phyloP scores from a whole-genome alignment of 2,329 filamentous ascomycete genomes.

The Septoria linicola region DNA sequence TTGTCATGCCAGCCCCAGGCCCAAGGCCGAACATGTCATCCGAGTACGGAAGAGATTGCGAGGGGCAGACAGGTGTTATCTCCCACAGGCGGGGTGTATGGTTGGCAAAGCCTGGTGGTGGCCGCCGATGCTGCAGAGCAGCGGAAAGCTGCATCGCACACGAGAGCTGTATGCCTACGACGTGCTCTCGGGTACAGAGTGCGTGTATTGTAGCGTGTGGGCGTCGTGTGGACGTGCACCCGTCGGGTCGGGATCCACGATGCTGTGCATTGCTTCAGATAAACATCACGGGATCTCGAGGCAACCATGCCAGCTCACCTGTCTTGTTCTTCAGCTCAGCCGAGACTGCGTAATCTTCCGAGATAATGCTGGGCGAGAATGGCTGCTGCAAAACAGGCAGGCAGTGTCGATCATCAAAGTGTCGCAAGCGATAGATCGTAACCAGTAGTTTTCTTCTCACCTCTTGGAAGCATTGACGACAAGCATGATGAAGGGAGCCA shows the following conservation, averaged over 20 bases:
- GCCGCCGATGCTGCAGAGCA: conserved; percentile 31
- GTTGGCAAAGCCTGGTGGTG: conserved; percentile 35
- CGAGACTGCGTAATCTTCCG: conserved; percentile 6
- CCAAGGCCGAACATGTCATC: conserved; percentile 30
- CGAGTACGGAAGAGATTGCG: conserved; percentile 27
- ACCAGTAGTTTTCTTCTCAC: conserved; percentile 5
- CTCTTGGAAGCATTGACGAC: neutral
- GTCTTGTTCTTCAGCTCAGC: conserved; percentile 2
- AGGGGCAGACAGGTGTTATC: conserved; percentile 31
- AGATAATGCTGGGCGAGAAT: conserved; percentile 24
- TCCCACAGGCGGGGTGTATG: conserved; percentile 38
- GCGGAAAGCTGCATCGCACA: conserved; percentile 39
- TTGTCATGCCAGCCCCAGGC: conserved; percentile 24
- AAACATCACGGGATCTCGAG: conserved; percentile 20
- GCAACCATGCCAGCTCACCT: conserved; percentile 21
- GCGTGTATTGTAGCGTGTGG: conserved; percentile 17
- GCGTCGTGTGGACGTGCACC: conserved; percentile 9
- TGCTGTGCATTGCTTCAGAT: conserved; percentile 28
- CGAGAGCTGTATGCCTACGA: conserved; percentile 24
- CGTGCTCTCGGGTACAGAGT: conserved; percentile 14
- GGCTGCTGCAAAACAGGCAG: conserved; percentile 11
- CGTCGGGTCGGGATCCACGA: conserved; percentile 16
- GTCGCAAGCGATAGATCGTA: conserved; percentile 4
- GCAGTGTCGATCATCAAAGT: conserved; percentile 24
- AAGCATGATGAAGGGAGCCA: conserved; percentile 4